Percentiles rank a stretch among this genome's conserved stretches.
Conservation (phyloP, 2,329 filamentous ascomycete species). For the Shiraia sp. region DNA sequence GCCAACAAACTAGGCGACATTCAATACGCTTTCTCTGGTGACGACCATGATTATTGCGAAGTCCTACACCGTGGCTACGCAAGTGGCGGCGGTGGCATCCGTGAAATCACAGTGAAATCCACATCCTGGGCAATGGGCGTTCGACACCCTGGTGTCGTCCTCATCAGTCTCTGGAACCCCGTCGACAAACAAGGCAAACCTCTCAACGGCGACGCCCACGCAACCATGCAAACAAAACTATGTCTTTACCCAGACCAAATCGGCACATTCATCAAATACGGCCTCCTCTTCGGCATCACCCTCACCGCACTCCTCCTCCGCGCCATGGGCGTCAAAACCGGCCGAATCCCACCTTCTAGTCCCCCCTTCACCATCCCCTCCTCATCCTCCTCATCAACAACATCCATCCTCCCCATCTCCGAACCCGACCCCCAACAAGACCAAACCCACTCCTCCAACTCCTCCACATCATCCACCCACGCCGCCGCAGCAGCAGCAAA, state of each 20-base stretch:
- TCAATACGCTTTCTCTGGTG: slow-evolving; percentile 85
- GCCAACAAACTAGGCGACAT: slow-evolving; percentile 80
- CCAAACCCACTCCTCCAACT: slow-evolving; percentile 35
- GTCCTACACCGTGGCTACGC: slow-evolving; percentile 72
- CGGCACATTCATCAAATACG: slow-evolving; percentile 80
- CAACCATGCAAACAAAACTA: slow-evolving; percentile 82
- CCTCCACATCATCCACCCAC: slow-evolving; percentile 32
- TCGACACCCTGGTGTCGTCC: slow-evolving; percentile 79
- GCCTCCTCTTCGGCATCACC: slow-evolving; percentile 61
- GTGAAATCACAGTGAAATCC: slow-evolving; percentile 93
- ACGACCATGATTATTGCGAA: slow-evolving; percentile 98
- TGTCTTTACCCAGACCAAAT: slow-evolving; percentile 91
- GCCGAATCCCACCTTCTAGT: slow-evolving; percentile 18
- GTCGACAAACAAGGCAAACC: slow-evolving; percentile 60
- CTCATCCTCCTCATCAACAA: slow-evolving; percentile 35
- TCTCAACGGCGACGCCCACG: slow-evolving; percentile 43
- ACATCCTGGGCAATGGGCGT: slow-evolving; percentile 97
- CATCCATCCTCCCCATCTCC: slow-evolving; percentile 17
- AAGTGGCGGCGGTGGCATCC: slow-evolving; percentile 59
- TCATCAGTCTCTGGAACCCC: slow-evolving; percentile 92
- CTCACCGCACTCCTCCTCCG: slow-evolving; percentile 52
- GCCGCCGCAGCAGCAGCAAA: no score
- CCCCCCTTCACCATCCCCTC: neutral
- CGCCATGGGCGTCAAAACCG: slow-evolving; percentile 44
- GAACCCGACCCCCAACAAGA: slow-evolving; percentile 33